phyloP scores from a whole-genome alignment of 108 stramenopile species.

The Pelagomonas calceolata region DNA sequence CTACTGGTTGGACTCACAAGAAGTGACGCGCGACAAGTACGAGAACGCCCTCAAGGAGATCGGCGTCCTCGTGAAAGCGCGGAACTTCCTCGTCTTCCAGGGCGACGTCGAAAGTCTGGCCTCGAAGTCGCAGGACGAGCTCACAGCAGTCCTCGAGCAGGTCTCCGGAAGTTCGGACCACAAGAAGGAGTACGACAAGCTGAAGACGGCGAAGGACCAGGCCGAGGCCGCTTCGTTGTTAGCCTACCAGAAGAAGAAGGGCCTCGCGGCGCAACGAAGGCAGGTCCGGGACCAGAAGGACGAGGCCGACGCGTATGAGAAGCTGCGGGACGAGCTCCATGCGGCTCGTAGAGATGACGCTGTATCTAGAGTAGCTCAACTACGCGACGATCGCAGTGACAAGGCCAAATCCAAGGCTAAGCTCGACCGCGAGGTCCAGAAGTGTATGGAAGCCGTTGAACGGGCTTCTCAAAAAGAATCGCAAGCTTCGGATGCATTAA shows the following conservation, averaged over 20 bases:
- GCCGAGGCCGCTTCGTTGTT: conserved; percentile 71
- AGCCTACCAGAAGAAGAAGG: conserved; percentile 78
- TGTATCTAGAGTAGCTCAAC: background rate
- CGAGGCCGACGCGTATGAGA: conserved; percentile 20
- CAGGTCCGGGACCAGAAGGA: conserved; percentile 86
- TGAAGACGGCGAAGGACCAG: conserved; percentile 29
- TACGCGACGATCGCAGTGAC: background rate
- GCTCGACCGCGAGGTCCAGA: conserved; percentile 52
- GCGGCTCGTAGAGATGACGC: no score
- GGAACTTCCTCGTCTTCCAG: conserved; percentile 99
- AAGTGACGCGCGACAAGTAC: conserved; percentile 68
- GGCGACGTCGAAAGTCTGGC: conserved; percentile 92
- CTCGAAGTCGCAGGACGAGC: conserved; percentile 73
- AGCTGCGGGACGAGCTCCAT: background rate
- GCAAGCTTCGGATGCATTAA: no score
- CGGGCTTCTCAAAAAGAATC: no score
- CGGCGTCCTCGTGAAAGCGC: conserved; percentile 89
- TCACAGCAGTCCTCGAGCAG: conserved; percentile 87
- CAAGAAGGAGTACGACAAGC: conserved; percentile 54
- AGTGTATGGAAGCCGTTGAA: no score
- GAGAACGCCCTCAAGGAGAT: conserved; percentile 54
- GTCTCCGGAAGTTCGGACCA: conserved; percentile 63
- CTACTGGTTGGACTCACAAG: conserved; percentile 68
- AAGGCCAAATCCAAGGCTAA: background rate
- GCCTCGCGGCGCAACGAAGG: conserved; percentile 64